Conservation (phyloP, 1,284 basidiomycete genomes). For the Lentinula novae-zelandiae region DNA sequence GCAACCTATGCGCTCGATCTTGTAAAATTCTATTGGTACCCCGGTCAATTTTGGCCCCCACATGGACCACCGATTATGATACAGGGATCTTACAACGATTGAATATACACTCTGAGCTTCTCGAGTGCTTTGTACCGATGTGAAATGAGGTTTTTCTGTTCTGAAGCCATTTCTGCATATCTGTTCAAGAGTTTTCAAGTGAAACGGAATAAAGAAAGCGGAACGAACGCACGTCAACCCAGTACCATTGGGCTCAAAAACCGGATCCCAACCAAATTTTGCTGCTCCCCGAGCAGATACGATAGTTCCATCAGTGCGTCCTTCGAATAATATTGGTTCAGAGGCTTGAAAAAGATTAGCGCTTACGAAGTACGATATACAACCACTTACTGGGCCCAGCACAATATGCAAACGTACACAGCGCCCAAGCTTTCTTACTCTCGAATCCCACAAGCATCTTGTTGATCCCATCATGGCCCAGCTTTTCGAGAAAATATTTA, state of each 20-base stretch:
- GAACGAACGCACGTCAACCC: slow-evolving; percentile 64
- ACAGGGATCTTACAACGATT: slow-evolving; percentile 8
- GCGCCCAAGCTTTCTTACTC: slow-evolving; percentile 78
- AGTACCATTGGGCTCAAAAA: slow-evolving; percentile 67
- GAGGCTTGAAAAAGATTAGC: slow-evolving; percentile 26
- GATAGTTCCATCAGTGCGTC: slow-evolving; percentile 83
- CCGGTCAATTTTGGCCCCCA: too few relatives aligned
- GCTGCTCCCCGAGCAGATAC: slow-evolving; percentile 81
- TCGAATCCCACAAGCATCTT: slow-evolving; percentile 73
- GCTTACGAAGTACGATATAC: background rate
- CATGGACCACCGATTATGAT: background rate
- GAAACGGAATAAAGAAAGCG: background rate
- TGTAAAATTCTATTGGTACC: too few relatives aligned
- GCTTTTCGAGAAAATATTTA: slow-evolving; percentile 75
- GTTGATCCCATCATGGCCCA: slow-evolving; percentile 90
- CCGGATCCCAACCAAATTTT: slow-evolving; percentile 88
- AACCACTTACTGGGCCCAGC: slow-evolving; percentile 61
- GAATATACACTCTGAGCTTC: slow-evolving; percentile 73
- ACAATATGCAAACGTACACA: slow-evolving; percentile 96
- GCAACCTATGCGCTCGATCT: too few relatives aligned
- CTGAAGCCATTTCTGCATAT: slow-evolving; percentile 91
- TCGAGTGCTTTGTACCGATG: slow-evolving; percentile 88
- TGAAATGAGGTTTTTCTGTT: slow-evolving; percentile 86
- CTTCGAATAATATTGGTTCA: slow-evolving; percentile 85
- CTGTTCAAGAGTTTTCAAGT: slow-evolving; percentile 34